Evolutionary conservation across 768 basidiomycete genomes (phyloP).

Genomic region (Leccinum aurantiacum): DNA sequence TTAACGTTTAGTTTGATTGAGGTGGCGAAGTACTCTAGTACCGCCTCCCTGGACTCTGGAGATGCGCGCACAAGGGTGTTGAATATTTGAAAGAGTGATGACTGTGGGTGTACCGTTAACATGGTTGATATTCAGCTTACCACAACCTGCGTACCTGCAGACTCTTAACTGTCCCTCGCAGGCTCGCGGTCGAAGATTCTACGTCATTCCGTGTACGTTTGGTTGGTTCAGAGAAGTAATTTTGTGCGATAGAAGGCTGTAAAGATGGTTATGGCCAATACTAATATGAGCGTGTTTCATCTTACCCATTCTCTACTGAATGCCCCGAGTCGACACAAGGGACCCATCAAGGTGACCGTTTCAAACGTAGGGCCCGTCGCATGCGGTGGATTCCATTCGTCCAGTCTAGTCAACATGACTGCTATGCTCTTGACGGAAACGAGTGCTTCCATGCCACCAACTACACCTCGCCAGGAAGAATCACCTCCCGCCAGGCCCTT

Average conservation of each 20-base stretch:
- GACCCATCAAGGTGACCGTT: constrained; percentile 71
- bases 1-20: constrained; percentile 75
- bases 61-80: constrained; percentile 86
- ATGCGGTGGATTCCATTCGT: constrained; percentile 66
- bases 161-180: constrained; percentile 82
- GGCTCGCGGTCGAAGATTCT: constrained; percentile 78
- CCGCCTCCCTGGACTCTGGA: constrained; percentile 73
- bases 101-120: constrained; percentile 28
- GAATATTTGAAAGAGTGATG: constrained; percentile 82
- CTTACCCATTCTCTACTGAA: constrained; percentile 89
- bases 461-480: constrained; percentile 81
- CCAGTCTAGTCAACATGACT: constrained; percentile 70
- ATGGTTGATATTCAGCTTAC: not conserved
- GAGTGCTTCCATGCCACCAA: constrained; percentile 78
- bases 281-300: not conserved
- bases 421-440: constrained; percentile 84
- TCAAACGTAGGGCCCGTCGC: constrained; percentile 66
- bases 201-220: constrained; percentile 71
- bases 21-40: constrained; percentile 78
- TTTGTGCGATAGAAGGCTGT: constrained; percentile 72
- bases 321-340: constrained; percentile 77
- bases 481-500: constrained; percentile 75
- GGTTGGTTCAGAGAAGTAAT: constrained; percentile 87
- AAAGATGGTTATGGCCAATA: constrained; percentile 4
- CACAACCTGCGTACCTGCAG: constrained; percentile 58